Percentiles rank a stretch among this genome's conserved stretches.
Conservation (phyloP, 2,329 filamentous ascomycete genomes). For the Curvularia lunata region DNA sequence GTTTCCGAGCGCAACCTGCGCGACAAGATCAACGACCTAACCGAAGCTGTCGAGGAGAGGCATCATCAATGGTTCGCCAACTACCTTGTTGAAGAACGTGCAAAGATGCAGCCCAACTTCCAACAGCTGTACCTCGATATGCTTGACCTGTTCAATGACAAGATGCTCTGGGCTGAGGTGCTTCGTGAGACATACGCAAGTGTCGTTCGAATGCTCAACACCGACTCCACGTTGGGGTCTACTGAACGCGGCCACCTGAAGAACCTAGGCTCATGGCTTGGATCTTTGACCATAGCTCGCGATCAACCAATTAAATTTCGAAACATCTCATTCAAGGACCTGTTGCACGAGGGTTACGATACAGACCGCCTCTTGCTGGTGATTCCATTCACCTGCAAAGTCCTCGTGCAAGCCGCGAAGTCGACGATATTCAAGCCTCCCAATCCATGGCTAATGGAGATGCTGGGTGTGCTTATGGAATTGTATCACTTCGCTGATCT, state of each 20-base stretch:
- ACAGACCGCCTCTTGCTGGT: constrained; percentile 89
- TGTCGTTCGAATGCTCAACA: constrained; percentile 84
- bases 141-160: constrained; percentile 80
- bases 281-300: constrained; percentile 87
- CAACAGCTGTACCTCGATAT: constrained; percentile 92
- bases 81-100: constrained; percentile 93
- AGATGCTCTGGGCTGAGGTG: constrained; percentile 83
- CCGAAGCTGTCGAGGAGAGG: constrained; percentile 75
- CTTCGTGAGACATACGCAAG: constrained; percentile 90
- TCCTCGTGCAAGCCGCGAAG: constrained; percentile 80
- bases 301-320: constrained; percentile 95
- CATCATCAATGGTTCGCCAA: constrained; percentile 97
- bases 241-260: constrained; percentile 89
- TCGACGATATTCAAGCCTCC: constrained; percentile 92
- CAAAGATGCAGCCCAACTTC: constrained; percentile 97
- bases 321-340: constrained; percentile 95
- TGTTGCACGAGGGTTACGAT: constrained; percentile 91
- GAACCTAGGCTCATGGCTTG: constrained; percentile 92
- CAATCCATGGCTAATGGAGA: constrained; percentile 98
- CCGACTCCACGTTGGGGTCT: constrained; percentile 83
- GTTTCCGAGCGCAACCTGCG: constrained; percentile 88
- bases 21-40: constrained; percentile 81
- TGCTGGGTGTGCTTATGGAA: constrained; percentile 87
- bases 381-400: constrained; percentile 97
- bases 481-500: constrained; percentile 91